Evolutionary conservation across 73 alveolate genomes (phyloP).

Genomic region (Symbiodinium pilosum): DNA sequence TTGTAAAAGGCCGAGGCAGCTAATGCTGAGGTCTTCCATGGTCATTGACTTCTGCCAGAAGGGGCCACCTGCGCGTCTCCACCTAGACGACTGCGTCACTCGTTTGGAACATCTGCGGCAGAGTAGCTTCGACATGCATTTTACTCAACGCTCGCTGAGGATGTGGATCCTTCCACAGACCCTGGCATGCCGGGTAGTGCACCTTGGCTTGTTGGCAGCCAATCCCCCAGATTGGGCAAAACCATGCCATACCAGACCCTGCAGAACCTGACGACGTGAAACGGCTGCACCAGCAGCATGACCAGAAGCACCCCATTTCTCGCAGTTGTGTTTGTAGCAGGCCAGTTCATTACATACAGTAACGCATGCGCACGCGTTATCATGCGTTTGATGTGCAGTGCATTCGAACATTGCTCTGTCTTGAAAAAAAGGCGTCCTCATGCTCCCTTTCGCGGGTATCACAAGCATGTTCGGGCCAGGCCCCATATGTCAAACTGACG

Average conservation of each 20-base stretch:
- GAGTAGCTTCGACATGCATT: not conserved
- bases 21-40: not conserved
- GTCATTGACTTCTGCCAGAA: not conserved
- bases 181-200: not conserved
- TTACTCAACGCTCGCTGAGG: not conserved
- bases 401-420: too few relatives aligned
- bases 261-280: too few relatives aligned
- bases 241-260: too few relatives aligned
- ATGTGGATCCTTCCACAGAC: conserved; percentile 3
- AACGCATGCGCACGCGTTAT: too few relatives aligned
- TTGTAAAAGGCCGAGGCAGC: not conserved
- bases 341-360: too few relatives aligned
- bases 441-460: too few relatives aligned
- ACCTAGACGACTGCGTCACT: not conserved
- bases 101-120: not conserved
- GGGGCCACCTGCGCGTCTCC: not conserved
- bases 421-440: too few relatives aligned
- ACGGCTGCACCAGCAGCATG: too few relatives aligned
- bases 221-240: too few relatives aligned
- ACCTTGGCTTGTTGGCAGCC: not conserved
- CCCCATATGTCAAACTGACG: not conserved
- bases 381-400: too few relatives aligned
- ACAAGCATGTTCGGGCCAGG: not conserved
- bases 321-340: too few relatives aligned
- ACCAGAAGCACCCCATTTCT: too few relatives aligned